Evolutionary conservation across 352 stramenopile genomes (phyloP), one percentile per base, ranked within the genome.

Genomic region (Elongisporangium undulatum): DNA sequence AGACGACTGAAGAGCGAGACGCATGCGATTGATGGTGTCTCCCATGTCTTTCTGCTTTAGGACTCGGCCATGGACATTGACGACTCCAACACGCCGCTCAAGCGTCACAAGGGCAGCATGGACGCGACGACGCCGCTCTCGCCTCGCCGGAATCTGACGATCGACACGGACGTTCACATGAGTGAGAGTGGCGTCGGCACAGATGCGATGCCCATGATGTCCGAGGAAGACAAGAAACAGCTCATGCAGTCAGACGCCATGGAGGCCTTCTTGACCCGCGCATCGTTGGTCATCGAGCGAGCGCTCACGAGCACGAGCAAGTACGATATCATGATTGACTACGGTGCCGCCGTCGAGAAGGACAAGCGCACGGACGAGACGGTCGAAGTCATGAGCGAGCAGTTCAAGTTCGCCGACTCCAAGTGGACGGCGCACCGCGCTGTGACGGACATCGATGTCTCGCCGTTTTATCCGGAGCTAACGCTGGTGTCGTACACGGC

Each of bases 301-400:
- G 86, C 82, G 16, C 58, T 95, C n/a, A 86, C 75, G 53, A 89
- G 79, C 51, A 76, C 82, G 0, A 82, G 68, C 62, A 89, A 89
- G 63, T 94, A 75, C 59, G 86, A 95, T 56, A 85, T 94, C 49
- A 94, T 92, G 84, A 66, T 92, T 41, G 86, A 95, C 61, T 95
- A 95, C 51, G 77, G 78, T 3, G 84, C 83, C 23, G 79, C 82
- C 6, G 77, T 91, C 26, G 83, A 92, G 62, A 67, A 77, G 22
- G 83, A 92, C 50, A 66, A 68, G 48, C 56, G 71, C 3, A 56
- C 71, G 9, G 84, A 90, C 29, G 80, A 91, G 29, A 56, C 74
- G n/a, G 74, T 67, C 4, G 79, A 93, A 52, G 75, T 76, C 26
- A 62, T 93, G 22, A 95, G 92, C 64, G 77, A 82, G 63, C 69